Evolutionary conservation across 768 basidiomycete genomes (phyloP).

Genomic region (Amanita polypyramis): DNA sequence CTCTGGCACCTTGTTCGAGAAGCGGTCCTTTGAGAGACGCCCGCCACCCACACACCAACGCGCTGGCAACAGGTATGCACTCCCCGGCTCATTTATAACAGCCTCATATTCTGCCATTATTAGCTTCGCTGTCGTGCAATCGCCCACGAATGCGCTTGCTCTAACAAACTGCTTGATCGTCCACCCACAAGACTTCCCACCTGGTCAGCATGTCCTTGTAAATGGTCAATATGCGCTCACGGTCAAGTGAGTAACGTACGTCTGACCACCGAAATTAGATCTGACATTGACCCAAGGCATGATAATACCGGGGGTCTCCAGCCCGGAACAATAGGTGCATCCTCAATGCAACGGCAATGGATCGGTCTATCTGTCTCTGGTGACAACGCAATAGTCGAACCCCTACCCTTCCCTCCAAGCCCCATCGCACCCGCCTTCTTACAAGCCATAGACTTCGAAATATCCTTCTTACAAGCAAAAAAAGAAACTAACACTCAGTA

Average conservation of each 20-base stretch:
- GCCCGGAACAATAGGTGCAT: conserved; percentile 66
- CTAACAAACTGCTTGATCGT: conserved; percentile 77
- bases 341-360: conserved; percentile 79
- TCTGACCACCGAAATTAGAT: background rate
- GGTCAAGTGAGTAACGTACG: conserved; percentile 43
- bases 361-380: conserved; percentile 73
- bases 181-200: conserved; percentile 62
- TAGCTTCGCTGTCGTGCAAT: conserved; percentile 47
- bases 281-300: conserved; percentile 35
- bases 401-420: conserved; percentile 43
- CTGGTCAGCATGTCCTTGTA: conserved; percentile 65
- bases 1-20: conserved; percentile 37
- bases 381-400: conserved; percentile 64
- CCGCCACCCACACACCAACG: conserved; percentile 4
- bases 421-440: conserved; percentile 50
- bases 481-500: conserved; percentile 58
- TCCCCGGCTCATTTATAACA: background rate
- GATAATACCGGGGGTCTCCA: conserved; percentile 66
- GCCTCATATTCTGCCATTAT: conserved; percentile 1
- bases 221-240: conserved; percentile 67
- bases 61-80: conserved; percentile 18
- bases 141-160: conserved; percentile 61
- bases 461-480: conserved; percentile 49
- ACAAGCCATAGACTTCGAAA: conserved; percentile 72
- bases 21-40: conserved; percentile 24